Evolutionary conservation across 768 basidiomycete genomes (phyloP).

Genomic region (Boletellus sp.): DNA sequence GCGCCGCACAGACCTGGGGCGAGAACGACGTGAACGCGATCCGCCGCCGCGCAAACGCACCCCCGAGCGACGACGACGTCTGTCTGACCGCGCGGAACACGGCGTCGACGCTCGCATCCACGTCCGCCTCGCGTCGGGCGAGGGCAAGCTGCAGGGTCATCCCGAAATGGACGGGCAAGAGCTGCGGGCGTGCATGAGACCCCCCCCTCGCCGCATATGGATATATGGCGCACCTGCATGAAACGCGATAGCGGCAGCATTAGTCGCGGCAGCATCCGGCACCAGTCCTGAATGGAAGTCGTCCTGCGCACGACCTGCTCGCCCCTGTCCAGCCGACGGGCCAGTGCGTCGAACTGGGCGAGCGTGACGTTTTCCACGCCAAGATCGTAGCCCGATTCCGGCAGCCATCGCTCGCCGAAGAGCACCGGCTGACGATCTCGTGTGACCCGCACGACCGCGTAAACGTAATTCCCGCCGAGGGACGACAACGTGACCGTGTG

Average conservation of each 20-base stretch:
- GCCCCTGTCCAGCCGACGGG: slow-evolving; percentile 46
- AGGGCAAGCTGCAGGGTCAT: slow-evolving; percentile 84
- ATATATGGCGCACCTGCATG: slow-evolving; percentile 53
- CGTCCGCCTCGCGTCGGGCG: slow-evolving; percentile 51
- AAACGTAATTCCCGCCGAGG: slow-evolving; percentile 83
- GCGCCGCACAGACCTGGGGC: slow-evolving; percentile 80
- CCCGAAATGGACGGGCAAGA: slow-evolving; percentile 59
- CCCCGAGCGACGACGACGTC: slow-evolving; percentile 50
- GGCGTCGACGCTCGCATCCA: slow-evolving; percentile 81
- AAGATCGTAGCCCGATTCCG: slow-evolving; percentile 68
- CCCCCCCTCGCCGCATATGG: slow-evolving; percentile 7
- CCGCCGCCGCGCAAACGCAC: slow-evolving; percentile 58
- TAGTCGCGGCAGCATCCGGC: slow-evolving; percentile 40
- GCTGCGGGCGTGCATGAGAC: slow-evolving; percentile 36
- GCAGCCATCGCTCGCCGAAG: slow-evolving; percentile 72
- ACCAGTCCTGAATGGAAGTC: slow-evolving; percentile 42
- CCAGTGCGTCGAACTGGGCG: slow-evolving; percentile 71
- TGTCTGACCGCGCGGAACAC: slow-evolving; percentile 82
- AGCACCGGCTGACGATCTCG: slow-evolving; percentile 88
- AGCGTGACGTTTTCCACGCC: slow-evolving; percentile 82
- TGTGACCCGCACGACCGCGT: slow-evolving; percentile 87
- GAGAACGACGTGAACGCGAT: slow-evolving; percentile 93
- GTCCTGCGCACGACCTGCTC: slow-evolving; percentile 31
- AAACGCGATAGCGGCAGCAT: slow-evolving; percentile 78
- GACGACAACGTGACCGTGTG: slow-evolving; percentile 83